Percentiles rank a stretch among this genome's conserved stretches.
phyloP scores from a whole-genome alignment of 2,329 filamentous ascomycete species.

The Fusarium zealandicum region DNA sequence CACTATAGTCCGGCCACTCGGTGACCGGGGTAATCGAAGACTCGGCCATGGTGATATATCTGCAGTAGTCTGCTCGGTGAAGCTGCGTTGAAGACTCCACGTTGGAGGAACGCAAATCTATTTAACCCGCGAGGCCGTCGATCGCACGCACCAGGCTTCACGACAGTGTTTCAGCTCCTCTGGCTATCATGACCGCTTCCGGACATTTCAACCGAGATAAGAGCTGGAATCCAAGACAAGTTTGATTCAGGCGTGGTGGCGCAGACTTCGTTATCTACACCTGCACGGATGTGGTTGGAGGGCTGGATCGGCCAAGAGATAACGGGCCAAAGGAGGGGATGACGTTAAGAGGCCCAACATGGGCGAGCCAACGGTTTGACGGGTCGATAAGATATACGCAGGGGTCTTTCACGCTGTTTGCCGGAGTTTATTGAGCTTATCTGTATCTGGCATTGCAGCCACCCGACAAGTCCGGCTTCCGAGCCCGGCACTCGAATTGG shows the following conservation, averaged over 20 bases:
- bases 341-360: background rate
- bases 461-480: background rate
- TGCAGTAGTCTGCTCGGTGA: background rate
- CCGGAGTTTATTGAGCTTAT: background rate
- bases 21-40: constrained; percentile 36
- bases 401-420: background rate
- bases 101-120: background rate
- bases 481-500: background rate
- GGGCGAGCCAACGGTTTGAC: too few species aligned
- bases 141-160: background rate
- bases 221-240: constrained; percentile 14
- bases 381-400: background rate
- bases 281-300: background rate
- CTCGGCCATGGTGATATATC: constrained; percentile 8
- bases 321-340: constrained; percentile 15
- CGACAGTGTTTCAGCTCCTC: constrained; percentile 18
- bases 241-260: constrained; percentile 3
- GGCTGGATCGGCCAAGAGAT: constrained; percentile 11
- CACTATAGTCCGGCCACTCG: constrained; percentile 53
- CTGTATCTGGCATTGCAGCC: background rate
- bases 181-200: constrained; percentile 11
- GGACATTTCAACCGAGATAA: constrained; percentile 28
- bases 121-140: constrained; percentile 5
- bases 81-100: background rate
- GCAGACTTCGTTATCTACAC: constrained; percentile 22